phyloP scores from a whole-genome alignment of 345 rosid species.

The Syzygium oleosum region DNA sequence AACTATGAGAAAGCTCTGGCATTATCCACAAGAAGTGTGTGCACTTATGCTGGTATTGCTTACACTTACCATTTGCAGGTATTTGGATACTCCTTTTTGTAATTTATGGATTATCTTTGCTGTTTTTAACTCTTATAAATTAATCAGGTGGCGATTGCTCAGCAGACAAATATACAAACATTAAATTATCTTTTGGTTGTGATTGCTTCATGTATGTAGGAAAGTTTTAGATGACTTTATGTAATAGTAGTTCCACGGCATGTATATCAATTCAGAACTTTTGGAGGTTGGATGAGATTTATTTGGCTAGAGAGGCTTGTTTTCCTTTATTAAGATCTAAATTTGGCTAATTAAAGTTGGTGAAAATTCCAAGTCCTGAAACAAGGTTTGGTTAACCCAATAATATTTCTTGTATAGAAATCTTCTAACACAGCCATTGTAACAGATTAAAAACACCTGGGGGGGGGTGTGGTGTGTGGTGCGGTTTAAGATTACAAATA shows the following conservation, averaged over 20 bases:
- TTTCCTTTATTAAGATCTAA: not conserved
- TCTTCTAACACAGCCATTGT: not conserved
- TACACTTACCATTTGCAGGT: slow-evolving; percentile 94
- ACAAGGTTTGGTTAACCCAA: not conserved
- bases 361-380: not conserved
- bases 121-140: not conserved
- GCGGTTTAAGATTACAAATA: not conserved
- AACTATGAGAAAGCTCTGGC: slow-evolving; percentile 83
- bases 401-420: not conserved
- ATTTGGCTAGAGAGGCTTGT: not conserved
- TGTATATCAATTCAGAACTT: not conserved
- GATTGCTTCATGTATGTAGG: not conserved
- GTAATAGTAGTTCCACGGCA: not conserved
- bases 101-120: not conserved
- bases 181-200: not conserved
- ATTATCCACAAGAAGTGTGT: slow-evolving; percentile 68
- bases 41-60: slow-evolving; percentile 98
- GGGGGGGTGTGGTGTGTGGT: not conserved
- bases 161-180: not conserved
- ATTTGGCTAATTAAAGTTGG: not conserved
- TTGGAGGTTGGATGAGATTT: not conserved
- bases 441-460: not conserved
- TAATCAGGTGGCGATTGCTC: not conserved
- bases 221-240: not conserved
- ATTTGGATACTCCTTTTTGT: slow-evolving; percentile 2